Evolutionary conservation across 306 rosid species (phyloP), one percentile per base, ranked within the genome.

Genomic region (Cicer bijugum): DNA sequence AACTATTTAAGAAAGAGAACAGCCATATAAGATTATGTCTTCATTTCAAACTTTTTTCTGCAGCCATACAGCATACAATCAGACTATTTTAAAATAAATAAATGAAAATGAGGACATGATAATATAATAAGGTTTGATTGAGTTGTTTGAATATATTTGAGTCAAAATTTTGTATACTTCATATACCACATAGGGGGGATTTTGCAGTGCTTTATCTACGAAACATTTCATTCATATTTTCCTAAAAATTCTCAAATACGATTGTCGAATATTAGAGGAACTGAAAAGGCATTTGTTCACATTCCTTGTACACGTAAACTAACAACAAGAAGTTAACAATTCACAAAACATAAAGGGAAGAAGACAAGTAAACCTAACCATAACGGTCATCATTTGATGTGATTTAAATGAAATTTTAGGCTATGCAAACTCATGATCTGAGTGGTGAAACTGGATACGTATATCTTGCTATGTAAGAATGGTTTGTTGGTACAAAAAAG

Each of bases 381-480:
- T 11, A 46, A 46, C 60, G 33, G 39, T 61, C n/a, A 50, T 37
- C 8, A 42, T 70, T 61, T 40, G 33, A 3, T 28, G 35, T 28
- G 4, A 28, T 28, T 28, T 28, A 28, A 28, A 28, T 28, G 35
- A 3, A 79, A 33, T 8, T 28, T 28, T 59, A 37, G 64, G 7
- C 42, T 9, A 52, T 39, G 66, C 60, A 38, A 62, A 9, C 11
- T 12, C 1, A 42, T 51, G 12, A 67, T 7, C 39, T 42, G 23
- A 51, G 44, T 81, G 50, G 11, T 55, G 75, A 71, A 76, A 57
- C 77, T 71, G 45, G 59, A 76, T 39, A 66, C 55, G 61, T 14
- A 15, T 76, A 28, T 28, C 37, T 12, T 9, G 42, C 48, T 6
- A 40, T 42, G n/a, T 59, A 11, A 81, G 56, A 71, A 23, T 65